These are phyloP conservation scores for Rhynchosporium graminicola DNA, from an alignment of 2,329 filamentous ascomycete species.

Conservation along the genomic window DNA sequence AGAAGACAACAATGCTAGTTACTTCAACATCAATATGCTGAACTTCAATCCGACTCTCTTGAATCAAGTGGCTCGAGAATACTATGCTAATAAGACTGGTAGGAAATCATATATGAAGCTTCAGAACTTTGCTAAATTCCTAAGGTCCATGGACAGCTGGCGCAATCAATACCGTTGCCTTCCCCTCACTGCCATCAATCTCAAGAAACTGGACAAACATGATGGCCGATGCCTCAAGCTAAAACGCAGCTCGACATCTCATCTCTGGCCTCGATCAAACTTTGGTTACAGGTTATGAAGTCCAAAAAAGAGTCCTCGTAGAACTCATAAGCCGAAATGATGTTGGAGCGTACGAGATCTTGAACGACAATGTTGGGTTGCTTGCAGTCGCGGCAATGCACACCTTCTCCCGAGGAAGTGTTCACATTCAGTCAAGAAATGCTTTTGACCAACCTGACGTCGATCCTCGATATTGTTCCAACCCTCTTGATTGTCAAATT, in stretches of 20 bases:
- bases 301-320: conserved; percentile 29
- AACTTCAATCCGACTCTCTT: conserved; percentile 26
- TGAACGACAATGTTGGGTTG: conserved; percentile 33
- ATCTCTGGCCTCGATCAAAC: conserved; percentile 29
- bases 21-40: conserved; percentile 29
- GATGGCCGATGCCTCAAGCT: conserved; percentile 26
- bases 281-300: conserved; percentile 31
- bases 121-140: not conserved
- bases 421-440: conserved; percentile 53
- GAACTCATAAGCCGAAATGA: conserved; percentile 25
- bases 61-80: conserved; percentile 30
- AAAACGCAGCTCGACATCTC: conserved; percentile 27
- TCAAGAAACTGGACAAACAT: conserved; percentile 30
- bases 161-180: conserved; percentile 36
- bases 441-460: conserved; percentile 48
- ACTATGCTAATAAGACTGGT: conserved; percentile 36
- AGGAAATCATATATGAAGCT: not conserved
- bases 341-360: conserved; percentile 33
- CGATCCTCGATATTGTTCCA: conserved; percentile 42
- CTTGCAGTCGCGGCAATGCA: conserved; percentile 46
- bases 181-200: conserved; percentile 32
- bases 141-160: conserved; percentile 35
- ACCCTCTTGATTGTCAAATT: conserved; percentile 33
- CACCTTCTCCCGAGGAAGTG: conserved; percentile 56
- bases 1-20: conserved; percentile 30